Conservation (phyloP, 176 grass and related monocot genomes). For the Raddia distichophylla region DNA sequence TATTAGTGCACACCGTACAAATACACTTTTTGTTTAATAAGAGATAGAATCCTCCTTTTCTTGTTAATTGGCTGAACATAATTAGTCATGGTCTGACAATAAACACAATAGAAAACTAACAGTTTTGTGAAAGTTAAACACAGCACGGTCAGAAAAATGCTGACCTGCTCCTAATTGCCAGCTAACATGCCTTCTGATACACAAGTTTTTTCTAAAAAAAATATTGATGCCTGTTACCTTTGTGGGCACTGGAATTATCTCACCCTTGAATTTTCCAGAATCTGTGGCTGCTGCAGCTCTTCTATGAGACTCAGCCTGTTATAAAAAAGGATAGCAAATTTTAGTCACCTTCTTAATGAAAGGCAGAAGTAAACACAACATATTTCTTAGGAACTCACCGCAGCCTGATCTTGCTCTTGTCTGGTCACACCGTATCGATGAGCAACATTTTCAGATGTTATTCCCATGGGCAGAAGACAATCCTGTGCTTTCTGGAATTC, state of each 20-base stretch:
- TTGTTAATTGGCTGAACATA: not conserved
- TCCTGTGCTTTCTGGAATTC: constrained; percentile 82
- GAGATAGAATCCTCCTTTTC: not conserved
- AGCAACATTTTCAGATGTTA: constrained; percentile 98
- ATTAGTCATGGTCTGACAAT: not conserved
- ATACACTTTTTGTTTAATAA: not conserved
- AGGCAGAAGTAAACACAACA: not conserved
- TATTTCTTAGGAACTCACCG: constrained; percentile 62
- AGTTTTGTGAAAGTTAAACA: not conserved
- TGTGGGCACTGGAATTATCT: constrained; percentile 87
- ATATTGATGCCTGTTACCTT: constrained; percentile 50
- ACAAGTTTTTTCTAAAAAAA: too few species aligned
- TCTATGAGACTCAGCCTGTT: constrained; percentile 85
- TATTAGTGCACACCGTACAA: not conserved
- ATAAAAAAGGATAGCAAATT: not conserved
- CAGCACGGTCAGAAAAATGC: not conserved
- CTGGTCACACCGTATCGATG: constrained; percentile 77
- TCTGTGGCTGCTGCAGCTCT: constrained; percentile 82
- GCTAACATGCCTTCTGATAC: not conserved
- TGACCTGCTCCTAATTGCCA: not conserved
- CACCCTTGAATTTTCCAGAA: constrained; percentile 96
- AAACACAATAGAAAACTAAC: not conserved
- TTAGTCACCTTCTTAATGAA: not conserved
- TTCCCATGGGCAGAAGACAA: constrained; percentile 97
- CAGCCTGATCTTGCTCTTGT: constrained; percentile 89